phyloP scores from a whole-genome alignment of 176 grass and related monocot species.

The Carex littledalei region DNA sequence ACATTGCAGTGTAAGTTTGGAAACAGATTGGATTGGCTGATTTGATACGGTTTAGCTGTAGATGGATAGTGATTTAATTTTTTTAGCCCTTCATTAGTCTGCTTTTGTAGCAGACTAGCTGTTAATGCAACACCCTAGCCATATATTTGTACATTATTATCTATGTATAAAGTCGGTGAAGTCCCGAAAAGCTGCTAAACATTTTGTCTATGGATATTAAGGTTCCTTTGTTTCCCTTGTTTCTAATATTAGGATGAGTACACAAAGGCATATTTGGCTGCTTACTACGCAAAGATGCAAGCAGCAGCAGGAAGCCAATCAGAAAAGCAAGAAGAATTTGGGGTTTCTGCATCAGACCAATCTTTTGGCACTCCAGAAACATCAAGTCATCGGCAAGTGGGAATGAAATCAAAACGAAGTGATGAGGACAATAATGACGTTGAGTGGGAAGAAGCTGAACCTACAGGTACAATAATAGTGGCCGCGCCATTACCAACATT shows the following conservation, averaged over 20 bases:
- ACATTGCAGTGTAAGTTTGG: not conserved
- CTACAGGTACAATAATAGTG: conserved; percentile 34
- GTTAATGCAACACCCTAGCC: not conserved
- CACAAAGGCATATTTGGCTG: conserved; percentile 80
- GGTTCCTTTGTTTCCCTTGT: conserved; percentile 2
- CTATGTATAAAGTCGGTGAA: not conserved
- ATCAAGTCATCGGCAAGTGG: conserved; percentile 53
- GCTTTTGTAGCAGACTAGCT: not conserved
- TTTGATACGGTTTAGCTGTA: not conserved
- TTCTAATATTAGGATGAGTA: conserved; percentile 66
- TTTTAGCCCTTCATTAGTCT: not conserved
- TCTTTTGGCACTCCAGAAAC: conserved; percentile 24
- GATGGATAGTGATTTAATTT: not conserved
- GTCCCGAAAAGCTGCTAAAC: not conserved
- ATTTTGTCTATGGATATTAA: not conserved
- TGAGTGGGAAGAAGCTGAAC: conserved; percentile 69
- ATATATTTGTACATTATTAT: not conserved
- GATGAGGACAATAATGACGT: conserved; percentile 53
- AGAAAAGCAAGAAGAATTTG: conserved; percentile 40
- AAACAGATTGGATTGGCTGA: not conserved
- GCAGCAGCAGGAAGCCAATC: conserved; percentile 38
- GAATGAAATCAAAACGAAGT: conserved; percentile 70
- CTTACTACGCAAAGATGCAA: conserved; percentile 49
- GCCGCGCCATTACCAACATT: too few species aligned
- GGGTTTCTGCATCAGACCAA: conserved; percentile 17